Evolutionary conservation across 2,329 filamentous ascomycete genomes (phyloP).

Genomic region (Xylariaceae sp.): DNA sequence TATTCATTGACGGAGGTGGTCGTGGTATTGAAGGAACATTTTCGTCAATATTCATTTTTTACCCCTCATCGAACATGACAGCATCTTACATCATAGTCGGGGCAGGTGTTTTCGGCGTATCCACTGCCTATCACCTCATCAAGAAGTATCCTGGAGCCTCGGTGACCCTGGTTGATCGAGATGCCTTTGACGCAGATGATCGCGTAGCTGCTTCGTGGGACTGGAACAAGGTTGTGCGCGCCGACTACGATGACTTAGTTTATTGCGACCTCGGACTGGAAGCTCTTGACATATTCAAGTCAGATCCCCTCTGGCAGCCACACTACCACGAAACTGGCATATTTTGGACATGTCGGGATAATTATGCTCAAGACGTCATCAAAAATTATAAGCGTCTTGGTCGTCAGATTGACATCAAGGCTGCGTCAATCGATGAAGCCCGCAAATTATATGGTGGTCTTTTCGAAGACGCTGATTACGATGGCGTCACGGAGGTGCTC

Average conservation of each 20-base stretch:
- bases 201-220: conserved; percentile 63
- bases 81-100: conserved; percentile 57
- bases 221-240: conserved; percentile 69
- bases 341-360: conserved; percentile 30
- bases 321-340: conserved; percentile 17
- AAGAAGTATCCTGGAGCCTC: conserved; percentile 45
- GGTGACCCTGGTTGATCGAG: conserved; percentile 57
- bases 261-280: conserved; percentile 65
- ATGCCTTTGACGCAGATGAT: conserved; percentile 44
- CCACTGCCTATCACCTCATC: conserved; percentile 63
- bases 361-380: conserved; percentile 33
- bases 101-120: conserved; percentile 62
- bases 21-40: no score
- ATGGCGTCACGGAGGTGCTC: conserved; percentile 48
- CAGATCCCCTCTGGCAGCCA: conserved; percentile 41
- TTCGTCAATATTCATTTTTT: no score
- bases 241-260: conserved; percentile 62
- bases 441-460: conserved; percentile 46
- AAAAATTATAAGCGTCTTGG: conserved; percentile 28
- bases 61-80: conserved; percentile 8
- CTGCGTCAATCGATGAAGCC: conserved; percentile 46
- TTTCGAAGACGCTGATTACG: conserved; percentile 52
- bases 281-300: conserved; percentile 53
- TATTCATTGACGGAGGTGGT: no score
- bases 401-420: conserved; percentile 33